Evolutionary conservation across 1,284 basidiomycete species (phyloP).

Genomic region (Mycosarcoma maydis): DNA sequence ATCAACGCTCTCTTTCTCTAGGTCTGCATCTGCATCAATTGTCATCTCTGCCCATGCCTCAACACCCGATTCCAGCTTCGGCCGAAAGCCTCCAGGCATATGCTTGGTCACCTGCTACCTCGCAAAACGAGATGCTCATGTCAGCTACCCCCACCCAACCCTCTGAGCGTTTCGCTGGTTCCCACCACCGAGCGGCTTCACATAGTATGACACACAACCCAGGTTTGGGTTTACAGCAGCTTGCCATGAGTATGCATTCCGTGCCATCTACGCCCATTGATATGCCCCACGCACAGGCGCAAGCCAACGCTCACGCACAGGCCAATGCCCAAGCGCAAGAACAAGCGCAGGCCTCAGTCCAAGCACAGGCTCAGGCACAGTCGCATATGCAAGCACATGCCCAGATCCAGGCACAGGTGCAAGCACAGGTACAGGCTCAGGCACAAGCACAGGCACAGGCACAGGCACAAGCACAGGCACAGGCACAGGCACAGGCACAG

Average conservation of each 20-base stretch:
- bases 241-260: slow-evolving; percentile 28
- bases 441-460: slow-evolving; percentile 18
- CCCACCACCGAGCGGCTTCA: slow-evolving; percentile 34
- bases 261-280: slow-evolving; percentile 8
- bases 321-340: slow-evolving; percentile 13
- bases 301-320: background rate
- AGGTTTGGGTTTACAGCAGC: slow-evolving; percentile 16
- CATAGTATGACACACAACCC: slow-evolving; percentile 31
- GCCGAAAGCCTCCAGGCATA: slow-evolving; percentile 32
- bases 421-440: slow-evolving; percentile 22
- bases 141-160: slow-evolving; percentile 27
- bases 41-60: slow-evolving; percentile 26
- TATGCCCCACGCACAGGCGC: slow-evolving; percentile 15
- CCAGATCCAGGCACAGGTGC: slow-evolving; percentile 26
- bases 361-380: slow-evolving; percentile 14
- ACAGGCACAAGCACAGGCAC: slow-evolving; percentile 25
- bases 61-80: slow-evolving; percentile 28
- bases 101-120: slow-evolving; percentile 34
- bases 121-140: slow-evolving; percentile 34
- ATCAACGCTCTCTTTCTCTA: slow-evolving; percentile 43
- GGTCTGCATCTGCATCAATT: slow-evolving; percentile 42
- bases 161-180: slow-evolving; percentile 9
- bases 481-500: slow-evolving; percentile 29
- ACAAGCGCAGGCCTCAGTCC: slow-evolving; percentile 1
- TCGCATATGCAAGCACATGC: slow-evolving; percentile 16